Evolutionary conservation across 257 asterid genomes (phyloP).

Genomic region (Craterostigma plantagineum): DNA sequence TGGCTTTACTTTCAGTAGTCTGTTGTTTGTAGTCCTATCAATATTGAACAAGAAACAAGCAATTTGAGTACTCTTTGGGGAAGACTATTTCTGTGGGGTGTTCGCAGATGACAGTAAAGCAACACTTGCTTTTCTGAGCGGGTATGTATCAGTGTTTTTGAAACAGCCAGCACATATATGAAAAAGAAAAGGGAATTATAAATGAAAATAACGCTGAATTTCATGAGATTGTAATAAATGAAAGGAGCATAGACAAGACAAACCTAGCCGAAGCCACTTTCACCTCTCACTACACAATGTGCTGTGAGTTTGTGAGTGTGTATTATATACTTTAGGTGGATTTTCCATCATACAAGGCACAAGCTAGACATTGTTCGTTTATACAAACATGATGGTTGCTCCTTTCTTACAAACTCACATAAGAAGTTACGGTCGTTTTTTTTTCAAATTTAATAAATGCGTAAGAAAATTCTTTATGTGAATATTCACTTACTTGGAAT

Average conservation of each 20-base stretch:
- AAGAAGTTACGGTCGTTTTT: no score
- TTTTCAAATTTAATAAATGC: no score
- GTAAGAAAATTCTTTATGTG: no score
- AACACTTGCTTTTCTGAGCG: slow-evolving; percentile 74
- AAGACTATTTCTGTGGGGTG: slow-evolving; percentile 11
- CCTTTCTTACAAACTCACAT: no score
- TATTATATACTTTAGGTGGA: no score
- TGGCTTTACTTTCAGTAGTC: slow-evolving; percentile 25
- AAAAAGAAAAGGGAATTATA: slow-evolving; percentile 7
- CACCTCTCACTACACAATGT: slow-evolving; percentile 13
- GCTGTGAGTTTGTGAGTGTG: no score
- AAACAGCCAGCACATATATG: slow-evolving; percentile 7
- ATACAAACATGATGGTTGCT: no score
- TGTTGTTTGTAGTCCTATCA: no score
- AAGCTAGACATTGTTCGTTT: no score
- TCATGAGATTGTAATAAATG: slow-evolving; percentile 65
- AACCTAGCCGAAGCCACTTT: slow-evolving; percentile 38
- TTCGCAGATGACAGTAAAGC: slow-evolving; percentile 11
- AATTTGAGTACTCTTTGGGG: slow-evolving; percentile 7
- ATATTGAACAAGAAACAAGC: slow-evolving; percentile 6
- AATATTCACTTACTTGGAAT: no score
- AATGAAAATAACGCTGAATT: slow-evolving; percentile 55
- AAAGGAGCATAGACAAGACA: slow-evolving; percentile 10
- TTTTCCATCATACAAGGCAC: no score
- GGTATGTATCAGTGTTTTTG: slow-evolving; percentile 42